phyloP scores from a whole-genome alignment of 108 stramenopile species.

The Ochromonas danica region DNA sequence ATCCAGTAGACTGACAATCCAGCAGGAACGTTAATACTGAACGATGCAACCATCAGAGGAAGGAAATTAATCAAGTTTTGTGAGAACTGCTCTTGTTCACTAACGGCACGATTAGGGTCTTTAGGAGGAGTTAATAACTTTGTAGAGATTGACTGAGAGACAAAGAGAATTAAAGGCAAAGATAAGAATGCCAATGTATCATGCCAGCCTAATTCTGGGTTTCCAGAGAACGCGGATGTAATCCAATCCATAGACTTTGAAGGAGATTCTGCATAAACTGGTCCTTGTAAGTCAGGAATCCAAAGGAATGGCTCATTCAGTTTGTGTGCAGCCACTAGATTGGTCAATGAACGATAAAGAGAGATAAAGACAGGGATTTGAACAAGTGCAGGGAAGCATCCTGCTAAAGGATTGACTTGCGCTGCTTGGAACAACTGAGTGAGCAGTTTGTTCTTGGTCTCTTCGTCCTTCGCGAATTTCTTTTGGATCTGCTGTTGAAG shows the following conservation, averaged over 20 bases:
- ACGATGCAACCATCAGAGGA: constrained; percentile 92
- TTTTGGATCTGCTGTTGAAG: constrained; percentile 81
- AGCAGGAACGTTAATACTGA: constrained; percentile 86
- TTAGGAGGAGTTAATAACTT: constrained; percentile 76
- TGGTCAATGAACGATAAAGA: constrained; percentile 84
- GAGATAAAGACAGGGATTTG: constrained; percentile 96
- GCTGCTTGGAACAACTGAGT: constrained; percentile 84
- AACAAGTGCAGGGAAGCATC: constrained; percentile 81
- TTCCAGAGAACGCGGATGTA: constrained; percentile 65
- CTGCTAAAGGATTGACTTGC: constrained; percentile 88
- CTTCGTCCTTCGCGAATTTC: constrained; percentile 87
- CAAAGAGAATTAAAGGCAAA: constrained; percentile 81
- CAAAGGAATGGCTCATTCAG: constrained; percentile 90
- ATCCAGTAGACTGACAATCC: constrained; percentile 93
- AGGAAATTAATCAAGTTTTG: constrained; percentile 79
- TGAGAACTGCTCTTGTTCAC: constrained; percentile 22
- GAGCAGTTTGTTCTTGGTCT: constrained; percentile 90
- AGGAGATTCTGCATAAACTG: constrained; percentile 86
- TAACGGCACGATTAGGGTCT: constrained; percentile 50
- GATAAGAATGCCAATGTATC: constrained; percentile 78
- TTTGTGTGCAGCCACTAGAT: constrained; percentile 76
- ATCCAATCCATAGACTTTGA: constrained; percentile 78
- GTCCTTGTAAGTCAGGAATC: constrained; percentile 91
- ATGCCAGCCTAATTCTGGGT: constrained; percentile 85
- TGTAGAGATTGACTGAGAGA: constrained; percentile 81